Base-by-base conservation (phyloP, 768 basidiomycete genomes). In the Paxillus ammoniavirescens region DNA sequence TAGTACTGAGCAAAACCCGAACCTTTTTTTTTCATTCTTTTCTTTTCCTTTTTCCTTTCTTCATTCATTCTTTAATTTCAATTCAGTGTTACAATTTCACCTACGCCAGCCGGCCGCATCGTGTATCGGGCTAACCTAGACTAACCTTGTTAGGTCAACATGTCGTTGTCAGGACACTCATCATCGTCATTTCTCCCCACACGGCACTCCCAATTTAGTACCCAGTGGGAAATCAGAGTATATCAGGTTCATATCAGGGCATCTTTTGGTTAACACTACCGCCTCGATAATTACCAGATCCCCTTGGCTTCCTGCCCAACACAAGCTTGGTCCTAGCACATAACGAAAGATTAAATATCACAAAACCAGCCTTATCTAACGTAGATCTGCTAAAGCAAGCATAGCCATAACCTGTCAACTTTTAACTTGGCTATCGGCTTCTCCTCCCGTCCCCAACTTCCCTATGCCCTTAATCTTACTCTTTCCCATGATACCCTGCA, bases 401-500 rank as follows among this genome's bases (percentile, higher is more conserved):
- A 55, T 43, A 65, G 64, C 61, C 65, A 68, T 68, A 68, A 65
- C 63, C 63, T 66, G 64, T 66, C 65, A 65, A 49, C 56, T 42
- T 52, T 41, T 26, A 47, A 36, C 30, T 21, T 45, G 44, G 26
- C 26, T 59, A 56, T 59, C 63, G 50, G 47, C 10, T 21, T 38
- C 50, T 38, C 49, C 59, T 57, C 53, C 61, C 50, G 53, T 52
- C 60, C 52, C 56, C 49, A 35, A 50, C 50, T 50, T 55, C 38
- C 53, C 60, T 54, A 50, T 58, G 59, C 57, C 61, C 67, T 68
- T 71, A 64, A 69, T 69, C 65, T 65, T 71, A 59, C 65, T 69
- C 69, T 70, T 72, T 62, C 71, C 73, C 75, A 73, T 70, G 59
- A 83, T 77, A 58, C 82, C 79, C 68, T 71, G 71, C 60, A 93